Evolutionary conservation across 139 green algal genomes (phyloP), one percentile per base, ranked within the genome.

Genomic region (Trebouxia sp.): DNA sequence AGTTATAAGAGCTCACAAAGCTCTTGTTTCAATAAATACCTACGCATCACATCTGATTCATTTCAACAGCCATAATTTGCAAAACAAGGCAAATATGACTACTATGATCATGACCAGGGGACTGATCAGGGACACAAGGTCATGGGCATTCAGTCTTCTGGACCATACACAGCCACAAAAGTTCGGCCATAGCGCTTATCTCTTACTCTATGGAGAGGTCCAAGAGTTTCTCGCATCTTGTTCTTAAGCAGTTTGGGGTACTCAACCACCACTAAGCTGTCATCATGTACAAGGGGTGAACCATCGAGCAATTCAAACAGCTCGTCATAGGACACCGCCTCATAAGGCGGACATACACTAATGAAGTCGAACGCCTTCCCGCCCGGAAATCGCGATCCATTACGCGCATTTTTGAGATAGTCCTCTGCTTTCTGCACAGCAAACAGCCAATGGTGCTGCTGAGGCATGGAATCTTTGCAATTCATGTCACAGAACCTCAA

Each of bases 341-440:
- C 84, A 85, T 98, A 98, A 0, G 95, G 95, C 1, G 95, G 95
- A 76, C 92, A 97, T 9, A 98, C 89, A 65, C 79, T 83, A 26
- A 98, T 83, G 82, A 96, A 98, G 89, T 98, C 94, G 81, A 98
- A 98, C 11, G 93, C 35, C 20, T 89, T 91, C 14, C 41, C 93
- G 89, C 28, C 81, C 80, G 82, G 88, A 88, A 15, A 79, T 3
- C 80, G 86, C 66, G 84, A 20, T 3, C 10, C 15, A 24, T 81
- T 30, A 15, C 65, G 66, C 41, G 89, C 83, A 28, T 84, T 80
- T 32, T 87, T 69, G 58, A 96, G 56, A 22, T 95, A 96, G 37
- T 94, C 91, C 85, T 98, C 91, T 9, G 88, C 93, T 70, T 87
- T 92, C 78, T 79, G 47, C 47, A 48, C 6, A 47, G 10, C 20